Base-by-base conservation (phyloP, 257 asterid species). In the Dorcoceras hygrometricum region DNA sequence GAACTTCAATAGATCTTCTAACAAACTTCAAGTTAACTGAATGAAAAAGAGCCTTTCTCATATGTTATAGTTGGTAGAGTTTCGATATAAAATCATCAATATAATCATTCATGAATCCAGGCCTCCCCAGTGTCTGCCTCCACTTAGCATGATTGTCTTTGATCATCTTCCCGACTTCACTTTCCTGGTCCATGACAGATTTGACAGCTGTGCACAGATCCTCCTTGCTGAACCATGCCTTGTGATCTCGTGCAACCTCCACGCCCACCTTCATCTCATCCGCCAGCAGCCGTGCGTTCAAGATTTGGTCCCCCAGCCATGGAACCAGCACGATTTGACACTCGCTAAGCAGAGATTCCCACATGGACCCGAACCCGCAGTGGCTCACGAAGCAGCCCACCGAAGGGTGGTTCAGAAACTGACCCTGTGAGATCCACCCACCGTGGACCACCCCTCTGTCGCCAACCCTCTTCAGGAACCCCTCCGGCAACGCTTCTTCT, bases 71-170 rank as follows among this genome's bases (percentile, higher is more conserved):
- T 29, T 75, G 71, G 57, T 81, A 68, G 76, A 89, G 48, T 59
- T 80, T 77, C 1, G 77, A 66, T 4, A 84, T 75, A 69, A 92
- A 89, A 46, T 51, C 62, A 23, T 89, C 88, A 5, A 83, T 57
- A 31, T 82, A 92, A 61, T 73, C 71, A 23, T 70, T 82, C 86
- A 79, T 78, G 59, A 70, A 91, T 14, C 80, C 82, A 0, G 76
- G 74, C 12, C 61, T 64, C 4, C 68, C 43, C 53, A 89, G 57
- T 18, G 68, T 74, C 31, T 81, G 69, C 79, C 65, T 87, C 95
- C 92, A 91, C 65, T 69, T 76, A 0, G 69, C 78, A 70, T 89
- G 95, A 36, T 91, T 91, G 68, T 18, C 10, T 76, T 66, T 84
- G 56, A 84, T 73, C 71, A 75, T 1, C 8, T 43, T 61, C 22